Conservation (phyloP, 2,329 filamentous ascomycete species). For the Clonostachys chloroleuca region DNA sequence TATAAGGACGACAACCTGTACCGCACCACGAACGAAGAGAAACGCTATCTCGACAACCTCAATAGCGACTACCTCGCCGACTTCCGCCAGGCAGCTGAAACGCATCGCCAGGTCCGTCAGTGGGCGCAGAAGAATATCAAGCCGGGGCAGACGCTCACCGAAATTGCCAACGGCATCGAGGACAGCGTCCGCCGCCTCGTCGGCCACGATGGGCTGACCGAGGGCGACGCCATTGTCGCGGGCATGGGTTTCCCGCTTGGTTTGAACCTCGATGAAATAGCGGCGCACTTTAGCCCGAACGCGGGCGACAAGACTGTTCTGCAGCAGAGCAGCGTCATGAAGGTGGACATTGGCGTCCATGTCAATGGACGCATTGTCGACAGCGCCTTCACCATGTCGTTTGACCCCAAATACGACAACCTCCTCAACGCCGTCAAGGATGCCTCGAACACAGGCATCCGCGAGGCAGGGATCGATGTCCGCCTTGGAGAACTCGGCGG, state of each 20-base stretch:
- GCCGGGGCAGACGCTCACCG: conserved; percentile 74
- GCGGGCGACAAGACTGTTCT: conserved; percentile 77
- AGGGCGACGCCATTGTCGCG: conserved; percentile 73
- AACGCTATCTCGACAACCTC: conserved; percentile 76
- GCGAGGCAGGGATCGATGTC: conserved; percentile 85
- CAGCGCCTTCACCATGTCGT: conserved; percentile 75
- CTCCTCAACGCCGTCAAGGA: conserved; percentile 69
- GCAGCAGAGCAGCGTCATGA: conserved; percentile 71
- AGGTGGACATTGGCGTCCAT: conserved; percentile 79
- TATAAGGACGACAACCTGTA: conserved; percentile 74
- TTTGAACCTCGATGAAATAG: conserved; percentile 78
- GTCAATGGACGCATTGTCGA: conserved; percentile 78
- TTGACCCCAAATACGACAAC: conserved; percentile 71
- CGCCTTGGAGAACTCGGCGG: conserved; percentile 82
- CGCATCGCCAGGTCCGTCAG: conserved; percentile 83
- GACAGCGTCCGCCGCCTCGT: conserved; percentile 73
- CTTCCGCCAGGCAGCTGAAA: conserved; percentile 80
- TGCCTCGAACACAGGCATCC: conserved; percentile 78
- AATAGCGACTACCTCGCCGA: conserved; percentile 77
- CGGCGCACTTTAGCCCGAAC: conserved; percentile 84
- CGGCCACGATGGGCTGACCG: conserved; percentile 70
- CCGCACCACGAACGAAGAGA: conserved; percentile 78
- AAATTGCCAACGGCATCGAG: conserved; percentile 86
- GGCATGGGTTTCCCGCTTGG: conserved; percentile 88
- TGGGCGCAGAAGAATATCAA: conserved; percentile 78